phyloP scores from a whole-genome alignment of 805 yeast species.

The Sugiyamaella boreocaroliniensis region DNA sequence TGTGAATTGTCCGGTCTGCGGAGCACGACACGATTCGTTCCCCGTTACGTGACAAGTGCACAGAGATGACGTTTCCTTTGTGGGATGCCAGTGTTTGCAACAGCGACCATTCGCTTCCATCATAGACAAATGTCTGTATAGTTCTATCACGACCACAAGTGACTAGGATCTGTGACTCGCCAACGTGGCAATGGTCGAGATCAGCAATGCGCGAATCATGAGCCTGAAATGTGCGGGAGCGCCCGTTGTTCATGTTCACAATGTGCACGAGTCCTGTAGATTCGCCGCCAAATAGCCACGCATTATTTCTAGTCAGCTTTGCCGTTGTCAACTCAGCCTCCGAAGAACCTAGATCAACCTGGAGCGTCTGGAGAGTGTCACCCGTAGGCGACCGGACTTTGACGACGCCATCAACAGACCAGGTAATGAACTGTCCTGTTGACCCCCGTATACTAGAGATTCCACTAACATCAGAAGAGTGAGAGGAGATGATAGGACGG shows the following conservation, averaged over 20 bases:
- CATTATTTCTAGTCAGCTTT: not conserved
- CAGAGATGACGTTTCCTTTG: slow-evolving; percentile 44
- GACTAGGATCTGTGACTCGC: slow-evolving; percentile 10
- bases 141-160: slow-evolving; percentile 51
- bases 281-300: not conserved
- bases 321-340: slow-evolving; percentile 6
- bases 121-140: slow-evolving; percentile 45
- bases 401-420: slow-evolving; percentile 19
- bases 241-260: not conserved
- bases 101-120: slow-evolving; percentile 40
- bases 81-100: slow-evolving; percentile 56
- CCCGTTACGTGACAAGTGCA: slow-evolving; percentile 28
- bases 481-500: slow-evolving; percentile 1
- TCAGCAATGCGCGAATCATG: slow-evolving; percentile 20
- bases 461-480: slow-evolving; percentile 11
- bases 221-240: slow-evolving; percentile 12
- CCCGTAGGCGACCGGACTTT: not conserved
- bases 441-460: not conserved
- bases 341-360: not conserved
- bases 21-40: slow-evolving; percentile 46
- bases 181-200: slow-evolving; percentile 10
- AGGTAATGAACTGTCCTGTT: slow-evolving; percentile 10
- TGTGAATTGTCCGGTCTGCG: slow-evolving; percentile 52
- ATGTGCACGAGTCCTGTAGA: not conserved
- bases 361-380: not conserved